These are phyloP conservation scores for Microascus cirrosus DNA, from an alignment of 2,329 filamentous ascomycete species.

Conservation along the genomic window DNA sequence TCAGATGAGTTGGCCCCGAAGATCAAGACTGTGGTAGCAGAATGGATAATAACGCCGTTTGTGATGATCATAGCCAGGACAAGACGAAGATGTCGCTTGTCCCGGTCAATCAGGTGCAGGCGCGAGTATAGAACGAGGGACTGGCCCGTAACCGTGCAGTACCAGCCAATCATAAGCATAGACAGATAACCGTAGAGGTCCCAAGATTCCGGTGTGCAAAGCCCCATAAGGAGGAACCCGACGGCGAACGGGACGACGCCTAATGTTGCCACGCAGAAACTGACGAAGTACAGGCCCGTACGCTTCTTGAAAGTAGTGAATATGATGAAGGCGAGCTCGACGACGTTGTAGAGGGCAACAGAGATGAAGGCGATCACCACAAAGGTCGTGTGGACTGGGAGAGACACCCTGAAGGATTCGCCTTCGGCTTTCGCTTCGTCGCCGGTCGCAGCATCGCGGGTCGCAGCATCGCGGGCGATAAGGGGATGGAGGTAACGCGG, in stretches of 20 bases:
- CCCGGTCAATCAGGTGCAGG: conserved; percentile 45
- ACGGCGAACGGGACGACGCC: conserved; percentile 24
- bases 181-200: conserved; percentile 11
- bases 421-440: too few species aligned
- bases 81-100: conserved; percentile 31
- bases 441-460: too few species aligned
- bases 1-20: conserved; percentile 33
- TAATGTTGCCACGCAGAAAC: conserved; percentile 20
- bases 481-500: too few species aligned
- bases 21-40: conserved; percentile 41
- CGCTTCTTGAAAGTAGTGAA: conserved; percentile 21
- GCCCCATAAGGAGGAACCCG: conserved; percentile 31
- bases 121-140: conserved; percentile 51
- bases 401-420: too few species aligned
- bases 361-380: conserved; percentile 18
- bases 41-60: conserved; percentile 39
- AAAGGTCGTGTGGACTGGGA: too few species aligned
- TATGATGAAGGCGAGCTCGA: conserved; percentile 23
- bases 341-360: conserved; percentile 21
- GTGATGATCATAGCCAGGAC: conserved; percentile 47
- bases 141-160: conserved; percentile 48
- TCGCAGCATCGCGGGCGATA: too few species aligned
- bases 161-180: conserved; percentile 15
- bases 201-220: conserved; percentile 7
- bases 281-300: conserved; percentile 26